Base-by-base conservation (phyloP, 192 early-diverging fungal species). In the Lobosporangium transversale region DNA sequence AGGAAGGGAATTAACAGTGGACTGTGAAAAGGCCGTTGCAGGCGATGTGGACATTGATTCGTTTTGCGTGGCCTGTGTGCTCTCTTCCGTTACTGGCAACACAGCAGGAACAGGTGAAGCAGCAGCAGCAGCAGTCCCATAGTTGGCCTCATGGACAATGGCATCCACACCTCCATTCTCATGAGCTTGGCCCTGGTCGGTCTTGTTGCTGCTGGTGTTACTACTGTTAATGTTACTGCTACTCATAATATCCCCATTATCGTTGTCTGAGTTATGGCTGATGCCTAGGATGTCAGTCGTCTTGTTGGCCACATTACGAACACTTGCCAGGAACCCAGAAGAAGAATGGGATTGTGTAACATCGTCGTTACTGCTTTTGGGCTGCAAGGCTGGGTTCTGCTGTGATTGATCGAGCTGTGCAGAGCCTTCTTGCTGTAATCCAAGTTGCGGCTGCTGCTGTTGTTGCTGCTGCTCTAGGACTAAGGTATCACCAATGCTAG, bases 241-340 rank as follows among this genome's bases (percentile, higher is more conserved):
- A 14, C 14, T 23, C n/a, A n/a, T n/a, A n/a, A n/a, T n/a, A n/a
- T n/a, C n/a, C n/a, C n/a, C n/a, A n/a, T n/a, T n/a, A n/a, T n/a
- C n/a, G n/a, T n/a, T 37, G 44, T 35, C 43, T 12, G 23, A 14
- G 47, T 24, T 42, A n/a, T 11, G 11, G 26, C 29, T 30, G 23
- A 66, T 43, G 55, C 65, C 65, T 24, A 67, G 45, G 11, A 51
- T 44, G 36, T 67, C 65, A 4, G 55, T 67, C 6, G 59, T 62
- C 12, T 29, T 43, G 3, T 45, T 36, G 48, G 65, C 65, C 7
- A 53, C 65, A 40, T 26, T 59, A 20, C 56, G 40, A 48, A 58
- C 37, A 14, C 37, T 40, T 26, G 32, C 29, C 29, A 32, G 31
- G 32, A 54, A 54, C 31, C 26, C 26, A 5, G 11, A 54, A 4